Evolutionary conservation across 805 yeast species (phyloP).

Genomic region (Teunomyces funiuensis): DNA sequence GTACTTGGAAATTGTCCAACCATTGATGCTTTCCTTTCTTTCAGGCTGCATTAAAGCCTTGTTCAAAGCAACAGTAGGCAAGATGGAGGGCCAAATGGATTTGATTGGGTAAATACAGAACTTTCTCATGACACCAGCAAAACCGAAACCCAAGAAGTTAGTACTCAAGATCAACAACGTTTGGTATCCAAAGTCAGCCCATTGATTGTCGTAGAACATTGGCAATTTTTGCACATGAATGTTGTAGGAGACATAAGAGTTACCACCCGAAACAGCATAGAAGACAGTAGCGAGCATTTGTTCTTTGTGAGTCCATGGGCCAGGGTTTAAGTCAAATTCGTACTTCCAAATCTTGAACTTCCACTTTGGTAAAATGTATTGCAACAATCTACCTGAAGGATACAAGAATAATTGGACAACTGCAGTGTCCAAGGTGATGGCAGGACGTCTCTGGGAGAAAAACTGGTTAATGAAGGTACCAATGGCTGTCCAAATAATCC

Average conservation of each 20-base stretch:
- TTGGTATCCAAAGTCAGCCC: conserved; percentile 22
- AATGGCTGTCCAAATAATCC: conserved; percentile 54
- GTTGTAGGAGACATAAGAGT: conserved; percentile 22
- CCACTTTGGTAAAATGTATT: conserved; percentile 37
- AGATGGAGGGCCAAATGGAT: conserved; percentile 51
- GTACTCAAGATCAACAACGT: conserved; percentile 14
- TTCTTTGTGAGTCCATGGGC: conserved; percentile 64
- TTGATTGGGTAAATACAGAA: conserved; percentile 49
- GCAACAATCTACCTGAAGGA: conserved; percentile 42
- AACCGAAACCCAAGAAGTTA: conserved; percentile 18
- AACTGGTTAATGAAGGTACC: conserved; percentile 57
- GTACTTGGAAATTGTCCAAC: conserved; percentile 32
- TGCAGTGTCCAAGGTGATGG: conserved; percentile 43
- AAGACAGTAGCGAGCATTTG: conserved; percentile 61
- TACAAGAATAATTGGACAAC: conserved; percentile 48
- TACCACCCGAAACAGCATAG: conserved; percentile 32
- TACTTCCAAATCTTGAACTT: conserved; percentile 11
- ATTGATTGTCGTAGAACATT: conserved; percentile 24
- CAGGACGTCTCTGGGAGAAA: conserved; percentile 53
- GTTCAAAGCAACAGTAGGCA: conserved; percentile 31
- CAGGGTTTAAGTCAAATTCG: conserved; percentile 46
- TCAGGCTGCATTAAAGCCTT: conserved; percentile 25
- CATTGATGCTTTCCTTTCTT: conserved; percentile 27
- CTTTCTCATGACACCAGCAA: conserved; percentile 19
- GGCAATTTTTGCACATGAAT: conserved; percentile 22